phyloP scores from a whole-genome alignment of 345 rosid species.

The Eucalyptus erythrocorys region DNA sequence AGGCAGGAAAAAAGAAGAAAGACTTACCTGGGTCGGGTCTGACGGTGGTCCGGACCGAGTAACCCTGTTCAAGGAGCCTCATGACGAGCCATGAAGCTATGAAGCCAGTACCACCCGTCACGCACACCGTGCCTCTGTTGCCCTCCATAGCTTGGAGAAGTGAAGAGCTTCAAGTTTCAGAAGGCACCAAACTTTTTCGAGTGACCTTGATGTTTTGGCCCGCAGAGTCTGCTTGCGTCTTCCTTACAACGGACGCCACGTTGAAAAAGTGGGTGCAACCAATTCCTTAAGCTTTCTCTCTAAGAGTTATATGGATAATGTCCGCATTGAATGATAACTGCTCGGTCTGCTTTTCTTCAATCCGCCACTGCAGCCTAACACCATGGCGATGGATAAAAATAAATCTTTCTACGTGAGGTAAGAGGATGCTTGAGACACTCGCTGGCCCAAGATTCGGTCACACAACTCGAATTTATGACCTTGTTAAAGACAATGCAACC shows the following conservation, averaged over 20 bases:
- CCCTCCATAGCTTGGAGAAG: neutral
- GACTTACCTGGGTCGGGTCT: conserved; percentile 10
- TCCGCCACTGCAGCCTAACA: neutral
- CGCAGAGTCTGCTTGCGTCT: neutral
- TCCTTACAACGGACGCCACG: neutral
- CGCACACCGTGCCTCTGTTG: conserved; percentile 20
- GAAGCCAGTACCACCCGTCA: conserved; percentile 47
- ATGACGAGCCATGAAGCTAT: conserved; percentile 46
- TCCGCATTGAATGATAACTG: neutral
- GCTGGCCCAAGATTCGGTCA: neutral
- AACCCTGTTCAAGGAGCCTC: conserved; percentile 39
- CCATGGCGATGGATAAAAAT: neutral
- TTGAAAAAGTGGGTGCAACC: neutral
- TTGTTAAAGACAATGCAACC: neutral
- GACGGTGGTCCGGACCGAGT: conserved; percentile 35
- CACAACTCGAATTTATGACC: neutral
- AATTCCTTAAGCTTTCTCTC: neutral
- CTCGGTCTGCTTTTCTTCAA: neutral
- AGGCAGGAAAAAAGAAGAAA: neutral
- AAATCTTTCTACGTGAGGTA: neutral
- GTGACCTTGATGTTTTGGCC: neutral
- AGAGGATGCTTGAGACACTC: neutral
- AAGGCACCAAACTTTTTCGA: neutral
- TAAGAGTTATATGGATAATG: neutral
- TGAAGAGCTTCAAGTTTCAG: neutral